Base-by-base conservation (phyloP, 805 yeast species). In the Alloascoidea africana region DNA sequence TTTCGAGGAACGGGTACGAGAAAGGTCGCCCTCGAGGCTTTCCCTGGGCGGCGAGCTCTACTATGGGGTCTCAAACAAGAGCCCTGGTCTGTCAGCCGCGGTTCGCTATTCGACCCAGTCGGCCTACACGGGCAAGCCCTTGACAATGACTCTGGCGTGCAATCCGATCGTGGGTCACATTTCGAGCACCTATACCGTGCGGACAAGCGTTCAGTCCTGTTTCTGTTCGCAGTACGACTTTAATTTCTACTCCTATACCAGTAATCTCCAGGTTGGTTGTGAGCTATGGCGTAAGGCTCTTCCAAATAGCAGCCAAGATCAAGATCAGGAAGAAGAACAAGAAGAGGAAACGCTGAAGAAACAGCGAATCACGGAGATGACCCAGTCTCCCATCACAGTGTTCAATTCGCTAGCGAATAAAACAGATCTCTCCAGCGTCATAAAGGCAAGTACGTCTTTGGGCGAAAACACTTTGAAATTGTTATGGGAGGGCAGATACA, bases 111-210 rank as follows among this genome's bases (percentile, higher is more conserved):
- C 89, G 1, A 83, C 96, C 0, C 77, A 83, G 43, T 75, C 95
- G 0, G 75, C 91, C 0, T 73, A 82, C 33, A 81, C 94, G 0
- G 94, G 93, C 3, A 80, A 84, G 44, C 98, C 98, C 0, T 58
- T 87, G 44, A 82, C 95, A 0, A 70, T 91, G 67, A 81, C 97
- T 0, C 50, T 89, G 32, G 77, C 94, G 0, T 66, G 79, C 41
- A 91, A 91, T 53, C 98, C 98, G 1, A 62, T 91, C 13, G 62
- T 89, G 52, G 98, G 98, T 2, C 87, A 86, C 45, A 58, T 91
- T 2, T 77, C 94, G 2, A 77, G 94, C 1, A 79, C 94, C 0
- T 91, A 87, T 52, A 73, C 95, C 1, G 84, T 86, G 23, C 76
- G 78, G 49, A 82, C 96, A 0, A 73, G 83, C 2, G 41, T 46